Conservation (phyloP, 2,329 filamentous ascomycete genomes). For the Epichloe aotearoae region DNA sequence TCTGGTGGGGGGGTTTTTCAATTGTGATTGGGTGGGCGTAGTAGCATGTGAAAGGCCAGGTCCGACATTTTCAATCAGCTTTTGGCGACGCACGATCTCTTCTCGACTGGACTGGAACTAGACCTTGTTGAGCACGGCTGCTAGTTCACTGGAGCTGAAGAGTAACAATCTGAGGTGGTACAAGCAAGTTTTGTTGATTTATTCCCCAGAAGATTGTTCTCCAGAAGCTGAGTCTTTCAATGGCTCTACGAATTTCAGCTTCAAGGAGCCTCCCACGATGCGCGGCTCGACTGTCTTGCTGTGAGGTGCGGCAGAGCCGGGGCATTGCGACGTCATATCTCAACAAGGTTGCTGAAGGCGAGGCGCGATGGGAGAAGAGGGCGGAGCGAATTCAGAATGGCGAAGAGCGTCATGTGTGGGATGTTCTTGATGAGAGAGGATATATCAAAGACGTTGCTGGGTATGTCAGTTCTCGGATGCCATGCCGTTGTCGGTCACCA, state of each 20-base stretch:
- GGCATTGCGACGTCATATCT: conserved; percentile 28
- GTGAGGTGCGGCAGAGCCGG: conserved; percentile 17
- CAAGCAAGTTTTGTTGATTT: too few species aligned
- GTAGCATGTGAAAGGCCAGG: conserved; percentile 12
- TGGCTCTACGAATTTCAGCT: not conserved
- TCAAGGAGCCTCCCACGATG: conserved; percentile 14
- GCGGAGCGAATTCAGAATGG: conserved; percentile 37
- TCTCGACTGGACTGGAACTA: not conserved
- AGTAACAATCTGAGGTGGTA: too few species aligned
- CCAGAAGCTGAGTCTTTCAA: not conserved
- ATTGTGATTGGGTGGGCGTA: conserved; percentile 17
- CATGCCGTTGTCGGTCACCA: conserved; percentile 10
- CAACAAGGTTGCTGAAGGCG: conserved; percentile 28
- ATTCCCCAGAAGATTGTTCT: too few species aligned
- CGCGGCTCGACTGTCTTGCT: conserved; percentile 9
- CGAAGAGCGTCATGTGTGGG: conserved; percentile 41
- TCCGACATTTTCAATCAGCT: not conserved
- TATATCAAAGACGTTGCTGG: conserved; percentile 63
- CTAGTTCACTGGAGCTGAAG: not conserved
- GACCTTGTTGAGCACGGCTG: not conserved
- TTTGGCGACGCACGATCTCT: not conserved
- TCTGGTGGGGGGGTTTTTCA: not conserved
- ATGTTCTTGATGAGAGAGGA: conserved; percentile 56
- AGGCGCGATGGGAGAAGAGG: conserved; percentile 32
- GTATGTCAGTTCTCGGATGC: conserved; percentile 29